Percentiles rank a stretch among this genome's conserved stretches.
phyloP scores from a whole-genome alignment of 306 rosid species.

The Dicorynia guianensis region DNA sequence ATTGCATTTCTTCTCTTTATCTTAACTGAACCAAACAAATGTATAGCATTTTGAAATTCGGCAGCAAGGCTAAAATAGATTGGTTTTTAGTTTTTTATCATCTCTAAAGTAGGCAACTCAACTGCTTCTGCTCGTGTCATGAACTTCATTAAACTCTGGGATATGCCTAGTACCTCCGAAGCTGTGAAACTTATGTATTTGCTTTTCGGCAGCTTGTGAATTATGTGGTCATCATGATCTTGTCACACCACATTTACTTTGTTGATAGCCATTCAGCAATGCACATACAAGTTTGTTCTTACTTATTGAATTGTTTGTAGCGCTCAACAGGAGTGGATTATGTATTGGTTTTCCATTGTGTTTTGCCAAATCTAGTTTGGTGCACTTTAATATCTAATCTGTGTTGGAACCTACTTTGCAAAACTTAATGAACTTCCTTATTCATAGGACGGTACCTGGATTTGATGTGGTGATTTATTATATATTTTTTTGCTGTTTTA shows the following conservation, averaged over 20 bases:
- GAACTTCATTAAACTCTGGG: conserved; percentile 2
- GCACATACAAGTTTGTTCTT: no score
- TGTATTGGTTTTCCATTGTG: not conserved
- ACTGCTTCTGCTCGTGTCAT: not conserved
- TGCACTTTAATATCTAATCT: not conserved
- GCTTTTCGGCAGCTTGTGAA: no score
- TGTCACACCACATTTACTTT: not conserved
- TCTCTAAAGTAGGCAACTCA: not conserved
- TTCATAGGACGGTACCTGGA: not conserved
- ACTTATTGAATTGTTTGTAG: not conserved
- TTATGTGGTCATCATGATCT: no score
- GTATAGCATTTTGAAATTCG: not conserved
- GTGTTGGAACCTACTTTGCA: not conserved
- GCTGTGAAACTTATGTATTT: no score
- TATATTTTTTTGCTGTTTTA: not conserved
- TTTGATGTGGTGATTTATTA: not conserved
- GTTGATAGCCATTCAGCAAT: not conserved
- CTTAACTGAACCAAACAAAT: not conserved
- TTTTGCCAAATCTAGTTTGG: not conserved
- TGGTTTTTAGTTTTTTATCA: not conserved
- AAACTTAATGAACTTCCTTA: not conserved
- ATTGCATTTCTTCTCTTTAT: not conserved
- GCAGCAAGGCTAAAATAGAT: not conserved
- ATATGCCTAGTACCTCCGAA: not conserved
- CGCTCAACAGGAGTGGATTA: not conserved